Evolutionary conservation across 345 rosid genomes (phyloP).

Genomic region (Citrus medica): DNA sequence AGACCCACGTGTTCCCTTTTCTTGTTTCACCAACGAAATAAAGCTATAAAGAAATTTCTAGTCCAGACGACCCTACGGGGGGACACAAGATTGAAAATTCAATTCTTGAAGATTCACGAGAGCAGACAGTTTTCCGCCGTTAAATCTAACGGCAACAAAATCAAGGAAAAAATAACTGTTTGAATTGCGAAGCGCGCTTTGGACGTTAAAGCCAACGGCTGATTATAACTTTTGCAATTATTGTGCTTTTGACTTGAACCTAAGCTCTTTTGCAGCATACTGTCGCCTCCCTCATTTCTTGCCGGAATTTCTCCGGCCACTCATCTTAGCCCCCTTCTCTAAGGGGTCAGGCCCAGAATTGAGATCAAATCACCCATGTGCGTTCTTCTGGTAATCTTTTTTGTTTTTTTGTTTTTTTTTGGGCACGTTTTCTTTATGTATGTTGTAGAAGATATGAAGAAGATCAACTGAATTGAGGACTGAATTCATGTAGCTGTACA

Average conservation of each 20-base stretch:
- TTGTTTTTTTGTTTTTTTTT: too few relatives aligned
- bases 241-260: conserved; percentile 11
- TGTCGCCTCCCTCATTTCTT: neutral
- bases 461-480: neutral
- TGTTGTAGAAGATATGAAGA: neutral
- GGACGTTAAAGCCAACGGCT: conserved; percentile 25
- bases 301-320: conserved; percentile 3
- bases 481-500: neutral
- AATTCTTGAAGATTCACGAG: conserved; percentile 15
- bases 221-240: conserved; percentile 20
- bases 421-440: neutral
- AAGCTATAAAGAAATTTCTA: conserved; percentile 9
- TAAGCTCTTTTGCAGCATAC: neutral
- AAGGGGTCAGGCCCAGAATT: neutral
- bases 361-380: neutral
- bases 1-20: neutral
- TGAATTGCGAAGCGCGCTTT: neutral
- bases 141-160: conserved; percentile 11
- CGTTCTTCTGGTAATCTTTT: neutral
- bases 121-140: conserved; percentile 17
- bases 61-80: conserved; percentile 23
- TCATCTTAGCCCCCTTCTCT: neutral
- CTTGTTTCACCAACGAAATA: neutral
- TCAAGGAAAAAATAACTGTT: neutral
- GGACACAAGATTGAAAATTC: conserved; percentile 9